Conservation (phyloP, 495 filamentous ascomycete genomes). For the Trichocladium antarcticum region DNA sequence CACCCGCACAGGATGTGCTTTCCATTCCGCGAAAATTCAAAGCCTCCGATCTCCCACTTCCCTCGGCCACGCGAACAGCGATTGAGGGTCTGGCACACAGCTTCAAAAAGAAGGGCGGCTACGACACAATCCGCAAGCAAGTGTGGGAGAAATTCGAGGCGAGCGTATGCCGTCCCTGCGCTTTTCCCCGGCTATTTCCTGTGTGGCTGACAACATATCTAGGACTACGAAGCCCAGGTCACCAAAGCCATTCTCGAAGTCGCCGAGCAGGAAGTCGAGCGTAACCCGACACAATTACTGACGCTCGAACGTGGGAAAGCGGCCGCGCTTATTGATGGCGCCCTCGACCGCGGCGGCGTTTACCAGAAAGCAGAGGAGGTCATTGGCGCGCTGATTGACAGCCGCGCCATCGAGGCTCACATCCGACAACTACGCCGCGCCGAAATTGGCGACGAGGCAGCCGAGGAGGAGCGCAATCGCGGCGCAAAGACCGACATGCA, state of each 20-base stretch:
- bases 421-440: constrained; percentile 57
- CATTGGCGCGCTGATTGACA: constrained; percentile 56
- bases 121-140: constrained; percentile 71
- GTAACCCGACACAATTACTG: constrained; percentile 58
- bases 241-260: constrained; percentile 55
- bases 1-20: neutral
- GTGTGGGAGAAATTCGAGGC: constrained; percentile 71
- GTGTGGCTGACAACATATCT: neutral
- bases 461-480: constrained; percentile 52
- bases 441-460: constrained; percentile 65
- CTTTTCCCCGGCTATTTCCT: neutral
- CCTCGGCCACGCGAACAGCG: constrained; percentile 55
- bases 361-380: constrained; percentile 62
- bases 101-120: constrained; percentile 86
- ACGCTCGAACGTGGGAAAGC: constrained; percentile 71
- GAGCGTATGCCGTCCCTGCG: constrained; percentile 44
- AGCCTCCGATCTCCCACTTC: constrained; percentile 69
- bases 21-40: constrained; percentile 53
- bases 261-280: constrained; percentile 71
- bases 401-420: constrained; percentile 52
- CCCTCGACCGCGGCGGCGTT: constrained; percentile 67
- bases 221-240: constrained; percentile 60
- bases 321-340: constrained; percentile 74
- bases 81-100: constrained; percentile 70
- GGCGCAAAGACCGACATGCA: constrained; percentile 76